These are phyloP conservation scores for Rhynchosporium secalis DNA, from an alignment of 2,329 filamentous ascomycete species.

Conservation along the genomic window DNA sequence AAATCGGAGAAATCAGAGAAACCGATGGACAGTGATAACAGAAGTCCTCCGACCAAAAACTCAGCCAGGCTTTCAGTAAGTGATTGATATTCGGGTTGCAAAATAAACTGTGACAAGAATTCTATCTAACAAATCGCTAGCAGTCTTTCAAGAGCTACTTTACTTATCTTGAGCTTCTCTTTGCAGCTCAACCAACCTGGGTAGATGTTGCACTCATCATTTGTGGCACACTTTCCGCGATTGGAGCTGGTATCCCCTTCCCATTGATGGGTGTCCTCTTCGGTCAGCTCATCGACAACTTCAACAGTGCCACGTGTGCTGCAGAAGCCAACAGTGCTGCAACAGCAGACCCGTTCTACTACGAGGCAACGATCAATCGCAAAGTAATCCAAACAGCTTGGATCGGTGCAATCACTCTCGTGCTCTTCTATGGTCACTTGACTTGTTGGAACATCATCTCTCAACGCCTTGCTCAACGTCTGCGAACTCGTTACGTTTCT, in stretches of 20 bases:
- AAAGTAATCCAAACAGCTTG: conserved; percentile 59
- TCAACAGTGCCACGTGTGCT: conserved; percentile 53
- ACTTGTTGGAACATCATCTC: conserved; percentile 13
- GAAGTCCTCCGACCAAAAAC: neutral
- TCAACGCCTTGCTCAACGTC: conserved; percentile 9
- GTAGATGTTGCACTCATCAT: conserved; percentile 41
- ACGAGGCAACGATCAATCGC: conserved; percentile 17
- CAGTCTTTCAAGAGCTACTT: conserved; percentile 8
- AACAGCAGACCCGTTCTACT: conserved; percentile 6
- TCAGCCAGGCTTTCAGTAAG: neutral
- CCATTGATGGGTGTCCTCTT: conserved; percentile 66
- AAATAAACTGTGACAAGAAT: neutral
- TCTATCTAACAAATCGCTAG: neutral
- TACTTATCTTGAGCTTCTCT: conserved; percentile 23
- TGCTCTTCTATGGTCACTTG: conserved; percentile 12
- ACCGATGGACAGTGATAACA: neutral
- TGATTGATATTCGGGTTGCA: neutral
- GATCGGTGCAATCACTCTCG: conserved; percentile 9
- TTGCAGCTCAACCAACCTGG: conserved; percentile 22
- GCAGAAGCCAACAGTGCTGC: conserved; percentile 6
- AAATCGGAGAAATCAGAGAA: neutral
- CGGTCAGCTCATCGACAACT: conserved; percentile 62
- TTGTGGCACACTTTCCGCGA: conserved; percentile 47
- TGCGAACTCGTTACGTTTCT: conserved; percentile 6
- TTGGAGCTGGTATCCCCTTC: conserved; percentile 60